These are phyloP conservation scores for Cystobasidiopsis lactophilus DNA, from an alignment of 768 basidiomycete genomes.

Conservation along the genomic window DNA sequence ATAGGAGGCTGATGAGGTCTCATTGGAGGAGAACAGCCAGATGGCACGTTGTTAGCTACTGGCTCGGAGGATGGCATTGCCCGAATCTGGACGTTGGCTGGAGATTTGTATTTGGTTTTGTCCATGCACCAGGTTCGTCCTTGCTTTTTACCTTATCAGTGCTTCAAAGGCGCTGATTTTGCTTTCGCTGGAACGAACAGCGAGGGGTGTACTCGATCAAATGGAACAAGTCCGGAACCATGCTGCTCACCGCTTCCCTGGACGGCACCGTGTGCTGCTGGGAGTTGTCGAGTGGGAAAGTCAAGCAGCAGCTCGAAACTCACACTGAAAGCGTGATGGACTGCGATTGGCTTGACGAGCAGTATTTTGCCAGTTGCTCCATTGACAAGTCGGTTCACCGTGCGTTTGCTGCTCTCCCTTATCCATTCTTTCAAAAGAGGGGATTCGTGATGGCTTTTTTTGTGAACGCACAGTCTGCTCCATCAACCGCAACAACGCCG, in stretches of 20 bases:
- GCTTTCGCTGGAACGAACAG: too few species aligned
- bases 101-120: conserved; percentile 17
- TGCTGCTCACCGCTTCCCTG: conserved; percentile 18
- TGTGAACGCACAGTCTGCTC: too few species aligned
- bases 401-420: conserved; percentile 1
- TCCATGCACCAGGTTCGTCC: conserved; percentile 16
- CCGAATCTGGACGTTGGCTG: conserved; percentile 21
- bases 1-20: background rate
- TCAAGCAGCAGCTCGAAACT: conserved; percentile 17
- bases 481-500: conserved; percentile 7
- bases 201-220: conserved; percentile 2
- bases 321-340: conserved; percentile 17
- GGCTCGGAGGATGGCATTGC: conserved; percentile 22
- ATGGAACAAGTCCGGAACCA: conserved; percentile 18
- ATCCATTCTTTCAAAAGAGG: background rate
- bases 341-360: conserved; percentile 19
- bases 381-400: conserved; percentile 17
- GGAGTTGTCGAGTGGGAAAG: conserved; percentile 18
- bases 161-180: background rate
- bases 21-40: too few species aligned
- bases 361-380: conserved; percentile 14
- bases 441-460: too few species aligned
- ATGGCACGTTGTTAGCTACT: conserved; percentile 19
- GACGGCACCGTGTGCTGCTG: conserved; percentile 22
- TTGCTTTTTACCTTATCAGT: background rate